Conservation (phyloP, 306 rosid species). For the Alnus glutinosa region DNA sequence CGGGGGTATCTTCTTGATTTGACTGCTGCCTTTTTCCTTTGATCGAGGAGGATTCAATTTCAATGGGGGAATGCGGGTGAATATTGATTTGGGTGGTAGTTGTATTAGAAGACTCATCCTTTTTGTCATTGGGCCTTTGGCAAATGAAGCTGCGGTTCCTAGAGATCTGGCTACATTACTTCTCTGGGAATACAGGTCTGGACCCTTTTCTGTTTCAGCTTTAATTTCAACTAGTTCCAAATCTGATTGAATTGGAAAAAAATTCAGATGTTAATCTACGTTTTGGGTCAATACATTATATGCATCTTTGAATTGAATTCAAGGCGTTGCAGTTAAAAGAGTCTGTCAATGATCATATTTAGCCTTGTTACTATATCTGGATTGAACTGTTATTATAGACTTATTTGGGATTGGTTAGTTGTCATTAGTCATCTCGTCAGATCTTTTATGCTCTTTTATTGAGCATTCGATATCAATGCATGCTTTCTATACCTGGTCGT, state of each 20-base stretch:
- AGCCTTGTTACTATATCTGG: constrained; percentile 5
- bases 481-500: constrained; percentile 25
- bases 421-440: constrained; percentile 30
- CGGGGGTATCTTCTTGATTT: constrained; percentile 20
- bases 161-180: constrained; percentile 54
- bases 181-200: constrained; percentile 46
- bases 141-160: constrained; percentile 64
- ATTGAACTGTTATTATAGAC: constrained; percentile 11
- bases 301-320: constrained; percentile 19
- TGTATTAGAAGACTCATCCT: constrained; percentile 42
- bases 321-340: neutral
- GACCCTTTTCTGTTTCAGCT: constrained; percentile 11
- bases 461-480: constrained; percentile 28
- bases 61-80: constrained; percentile 50
- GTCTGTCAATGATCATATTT: constrained; percentile 2
- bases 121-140: constrained; percentile 42
- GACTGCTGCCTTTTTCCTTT: constrained; percentile 23
- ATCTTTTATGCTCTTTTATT: constrained; percentile 4
- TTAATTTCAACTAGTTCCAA: constrained; percentile 11
- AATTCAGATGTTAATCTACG: constrained; percentile 29
- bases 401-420: constrained; percentile 5
- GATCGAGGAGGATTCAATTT: constrained; percentile 31
- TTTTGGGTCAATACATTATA: constrained; percentile 28
- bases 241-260: constrained; percentile 27
- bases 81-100: constrained; percentile 31